phyloP scores from a whole-genome alignment of 768 basidiomycete genomes.

The Suillus ampliporus region DNA sequence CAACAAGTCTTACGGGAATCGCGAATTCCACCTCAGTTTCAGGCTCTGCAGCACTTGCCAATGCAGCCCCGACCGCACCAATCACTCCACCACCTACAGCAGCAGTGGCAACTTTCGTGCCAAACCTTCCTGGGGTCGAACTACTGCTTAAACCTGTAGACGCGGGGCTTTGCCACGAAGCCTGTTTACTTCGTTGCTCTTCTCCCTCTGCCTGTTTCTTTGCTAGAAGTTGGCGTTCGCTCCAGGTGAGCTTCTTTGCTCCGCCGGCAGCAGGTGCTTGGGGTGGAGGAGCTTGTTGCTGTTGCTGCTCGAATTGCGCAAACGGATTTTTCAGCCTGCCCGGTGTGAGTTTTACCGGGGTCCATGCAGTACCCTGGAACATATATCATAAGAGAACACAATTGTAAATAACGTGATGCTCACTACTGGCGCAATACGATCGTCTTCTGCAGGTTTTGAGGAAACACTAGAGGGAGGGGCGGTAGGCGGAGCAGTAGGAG shows the following conservation, averaged over 20 bases:
- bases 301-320: slow-evolving; percentile 59
- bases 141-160: slow-evolving; percentile 39
- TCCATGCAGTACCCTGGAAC: slow-evolving; percentile 78
- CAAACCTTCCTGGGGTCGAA: slow-evolving; percentile 48
- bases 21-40: slow-evolving; percentile 37
- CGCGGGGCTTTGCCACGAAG: slow-evolving; percentile 50
- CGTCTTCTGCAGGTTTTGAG: slow-evolving; percentile 76
- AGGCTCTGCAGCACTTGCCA: slow-evolving; percentile 26
- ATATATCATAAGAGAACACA: background rate
- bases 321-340: slow-evolving; percentile 90
- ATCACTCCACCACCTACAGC: slow-evolving; percentile 40
- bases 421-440: slow-evolving; percentile 81
- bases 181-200: slow-evolving; percentile 63
- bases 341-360: slow-evolving; percentile 85
- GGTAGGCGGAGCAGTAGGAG: slow-evolving; percentile 40
- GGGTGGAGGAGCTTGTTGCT: slow-evolving; percentile 37
- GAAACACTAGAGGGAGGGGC: slow-evolving; percentile 54
- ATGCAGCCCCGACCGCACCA: slow-evolving; percentile 33
- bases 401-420: slow-evolving; percentile 17
- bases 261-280: slow-evolving; percentile 34
- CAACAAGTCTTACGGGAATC: slow-evolving; percentile 32
- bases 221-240: slow-evolving; percentile 88
- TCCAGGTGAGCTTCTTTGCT: slow-evolving; percentile 90
- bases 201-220: slow-evolving; percentile 88
- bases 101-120: slow-evolving; percentile 33